These are phyloP conservation scores for Juglanconis oblonga DNA, from an alignment of 2,329 filamentous ascomycete genomes.

Conservation along the genomic window DNA sequence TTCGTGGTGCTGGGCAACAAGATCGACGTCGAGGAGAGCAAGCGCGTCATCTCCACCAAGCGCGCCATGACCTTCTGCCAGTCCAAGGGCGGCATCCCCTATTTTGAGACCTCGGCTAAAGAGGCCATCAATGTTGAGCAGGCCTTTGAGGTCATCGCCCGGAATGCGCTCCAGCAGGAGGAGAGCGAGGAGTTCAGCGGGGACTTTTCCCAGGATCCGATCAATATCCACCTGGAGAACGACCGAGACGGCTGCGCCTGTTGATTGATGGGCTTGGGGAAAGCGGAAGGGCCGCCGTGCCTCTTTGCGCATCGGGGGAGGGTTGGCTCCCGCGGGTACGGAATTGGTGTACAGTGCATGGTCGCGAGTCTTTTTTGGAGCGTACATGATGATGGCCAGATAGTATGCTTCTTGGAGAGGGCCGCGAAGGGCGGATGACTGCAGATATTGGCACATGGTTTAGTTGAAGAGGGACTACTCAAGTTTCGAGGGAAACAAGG, in stretches of 20 bases:
- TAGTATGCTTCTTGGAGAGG: too few relatives aligned
- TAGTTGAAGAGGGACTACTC: neutral
- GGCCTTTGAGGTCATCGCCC: slow-evolving; percentile 81
- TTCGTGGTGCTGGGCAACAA: slow-evolving; percentile 99
- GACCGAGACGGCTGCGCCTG: slow-evolving; percentile 92
- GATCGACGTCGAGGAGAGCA: slow-evolving; percentile 97
- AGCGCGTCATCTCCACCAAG: slow-evolving; percentile 94
- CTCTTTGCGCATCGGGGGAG: too few relatives aligned
- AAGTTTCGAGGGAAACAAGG: neutral
- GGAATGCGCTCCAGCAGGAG: slow-evolving; percentile 92
- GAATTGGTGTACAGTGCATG: too few relatives aligned
- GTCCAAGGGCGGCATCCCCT: slow-evolving; percentile 94
- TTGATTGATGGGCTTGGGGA: slow-evolving; percentile 43
- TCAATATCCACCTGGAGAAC: slow-evolving; percentile 96
- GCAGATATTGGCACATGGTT: neutral
- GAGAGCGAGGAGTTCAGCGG: slow-evolving; percentile 97
- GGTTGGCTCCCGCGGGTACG: too few relatives aligned
- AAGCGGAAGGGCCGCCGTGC: neutral
- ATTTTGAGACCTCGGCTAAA: slow-evolving; percentile 99
- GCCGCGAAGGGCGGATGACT: too few relatives aligned
- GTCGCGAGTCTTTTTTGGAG: too few relatives aligned
- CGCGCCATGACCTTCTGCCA: slow-evolving; percentile 96
- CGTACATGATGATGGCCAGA: too few relatives aligned
- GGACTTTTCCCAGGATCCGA: slow-evolving; percentile 88
- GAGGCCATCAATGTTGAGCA: slow-evolving; percentile 97